Evolutionary conservation across 1,139 yeast species (phyloP), one percentile per base, ranked within the genome.

Genomic region (Sugiyamaella japonica): DNA sequence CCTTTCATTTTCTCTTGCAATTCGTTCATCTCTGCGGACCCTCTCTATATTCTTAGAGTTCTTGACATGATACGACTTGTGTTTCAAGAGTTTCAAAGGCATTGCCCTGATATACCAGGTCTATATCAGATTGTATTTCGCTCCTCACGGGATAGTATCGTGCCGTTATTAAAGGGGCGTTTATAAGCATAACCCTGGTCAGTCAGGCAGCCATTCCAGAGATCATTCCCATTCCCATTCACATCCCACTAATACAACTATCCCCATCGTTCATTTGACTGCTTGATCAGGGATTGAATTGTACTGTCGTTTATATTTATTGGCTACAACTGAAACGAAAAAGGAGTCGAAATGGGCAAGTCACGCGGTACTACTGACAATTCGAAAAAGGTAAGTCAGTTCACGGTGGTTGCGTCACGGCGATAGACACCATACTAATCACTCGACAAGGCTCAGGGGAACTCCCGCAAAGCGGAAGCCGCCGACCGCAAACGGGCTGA

Each of bases 391-490:
- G 70, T 65, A 53, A 23, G 66, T 48, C n/a, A 10, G 10, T 44
- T 29, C n/a, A n/a, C n/a, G n/a, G n/a, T n/a, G n/a, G n/a, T 29
- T 9, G 34, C n/a, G 3, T 12, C 34, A 3, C 3, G 8, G n/a
- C 34, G 34, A 29, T 12, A 28, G 8, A 5, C 34, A 10, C 34
- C 4, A 9, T 29, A 29, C 34, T 29, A 9, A 29, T 29, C n/a
- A 12, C 9, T 12, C 34, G n/a, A 29, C 34, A 57, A 72, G 69
- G 89, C 81, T 0, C 84, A 84, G 4, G 90, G 89, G 13, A 81
- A 84, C 61, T 88, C 89, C 51, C 80, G 76, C 66, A 86, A 84
- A 76, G 89, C 85, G 7, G 91, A 81, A 45, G 76, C 76, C 29
- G 88, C 88, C 38, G 80, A 77, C 65, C 81, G 80, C 68, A 84